Evolutionary conservation across 1,284 basidiomycete species (phyloP), one percentile per base, ranked within the genome.

Genomic region (Rhodotorula mucilaginosa): DNA sequence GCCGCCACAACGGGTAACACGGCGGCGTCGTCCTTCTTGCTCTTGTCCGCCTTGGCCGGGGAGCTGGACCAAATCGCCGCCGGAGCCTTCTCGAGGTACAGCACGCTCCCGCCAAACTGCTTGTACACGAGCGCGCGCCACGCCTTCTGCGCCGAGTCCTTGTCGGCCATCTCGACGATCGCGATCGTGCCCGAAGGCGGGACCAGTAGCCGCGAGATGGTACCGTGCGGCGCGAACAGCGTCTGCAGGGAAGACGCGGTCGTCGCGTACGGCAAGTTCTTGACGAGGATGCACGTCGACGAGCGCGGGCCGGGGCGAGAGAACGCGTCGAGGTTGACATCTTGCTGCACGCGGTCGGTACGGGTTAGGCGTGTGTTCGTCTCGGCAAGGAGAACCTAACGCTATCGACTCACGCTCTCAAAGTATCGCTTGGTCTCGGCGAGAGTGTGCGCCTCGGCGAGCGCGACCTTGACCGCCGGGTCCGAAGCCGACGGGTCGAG

Each of bases 231-330:
- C 47, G 87, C 86, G 79, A 99, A 97, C 58, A 98, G 80, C 72
- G 89, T 88, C 48, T 87, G 86, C 26, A 98, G 86, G 72, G 90
- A 87, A 18, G 88, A 86, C 0, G 84, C 83, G 1, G 89, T 87
- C 0, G 94, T 97, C 21, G 93, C 93, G 78, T 91, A 97, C 0
- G 96, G 95, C 58, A 99, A 94, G 82, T 99, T 98, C 84, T 99
- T 99, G 72, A 98, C 91, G 15, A 99, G 86, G 68, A 98, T 89
- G 59, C 87, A 88, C 0, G 92, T 95, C 77, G 91, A 88, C 0
- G 91, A 93, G 13, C 85, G 81, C 2, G 82, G 80, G 2, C 88
- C 85, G 0, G 83, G 83, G 3, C 85, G 78, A 12, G 80, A 75
- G 49, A 85, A 81, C 0, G 82, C 78, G 23, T 83, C 83, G 49